phyloP scores from a whole-genome alignment of 305 asterid genomes.

The Fraxinus albicans region DNA sequence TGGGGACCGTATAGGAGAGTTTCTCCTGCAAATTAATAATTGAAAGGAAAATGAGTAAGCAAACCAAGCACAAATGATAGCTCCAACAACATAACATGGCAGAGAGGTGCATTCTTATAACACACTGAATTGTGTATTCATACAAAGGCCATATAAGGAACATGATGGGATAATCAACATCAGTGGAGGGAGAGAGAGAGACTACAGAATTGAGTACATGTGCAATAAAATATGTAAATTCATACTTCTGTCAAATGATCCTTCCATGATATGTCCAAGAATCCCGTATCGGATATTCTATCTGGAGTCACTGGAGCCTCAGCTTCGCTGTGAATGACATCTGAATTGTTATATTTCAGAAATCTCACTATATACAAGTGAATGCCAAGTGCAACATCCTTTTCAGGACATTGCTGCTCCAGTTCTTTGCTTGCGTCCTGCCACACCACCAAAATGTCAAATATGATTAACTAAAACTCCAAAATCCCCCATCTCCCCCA shows the following conservation, averaged over 20 bases:
- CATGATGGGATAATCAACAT: constrained; percentile 11
- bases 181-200: background rate
- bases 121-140: constrained; percentile 6
- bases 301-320: constrained; percentile 68
- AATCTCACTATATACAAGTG: constrained; percentile 69
- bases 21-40: constrained; percentile 54
- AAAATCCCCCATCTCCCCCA: background rate
- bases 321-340: constrained; percentile 32
- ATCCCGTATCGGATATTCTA: constrained; percentile 54
- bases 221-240: constrained; percentile 10
- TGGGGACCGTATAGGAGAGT: constrained; percentile 64
- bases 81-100: constrained; percentile 14
- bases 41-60: constrained; percentile 20
- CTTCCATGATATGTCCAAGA: constrained; percentile 51
- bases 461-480: constrained; percentile 4
- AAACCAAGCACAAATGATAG: constrained; percentile 14
- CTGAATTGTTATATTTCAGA: constrained; percentile 46
- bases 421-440: constrained; percentile 54
- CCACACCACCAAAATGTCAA: constrained; percentile 18
- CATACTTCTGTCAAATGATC: constrained; percentile 71
- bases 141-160: constrained; percentile 16
- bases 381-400: constrained; percentile 42
- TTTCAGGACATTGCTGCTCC: constrained; percentile 37
- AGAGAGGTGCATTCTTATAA: constrained; percentile 14
- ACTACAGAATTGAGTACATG: background rate